Evolutionary conservation across 345 rosid species (phyloP).

Genomic region (Litchi chinensis): DNA sequence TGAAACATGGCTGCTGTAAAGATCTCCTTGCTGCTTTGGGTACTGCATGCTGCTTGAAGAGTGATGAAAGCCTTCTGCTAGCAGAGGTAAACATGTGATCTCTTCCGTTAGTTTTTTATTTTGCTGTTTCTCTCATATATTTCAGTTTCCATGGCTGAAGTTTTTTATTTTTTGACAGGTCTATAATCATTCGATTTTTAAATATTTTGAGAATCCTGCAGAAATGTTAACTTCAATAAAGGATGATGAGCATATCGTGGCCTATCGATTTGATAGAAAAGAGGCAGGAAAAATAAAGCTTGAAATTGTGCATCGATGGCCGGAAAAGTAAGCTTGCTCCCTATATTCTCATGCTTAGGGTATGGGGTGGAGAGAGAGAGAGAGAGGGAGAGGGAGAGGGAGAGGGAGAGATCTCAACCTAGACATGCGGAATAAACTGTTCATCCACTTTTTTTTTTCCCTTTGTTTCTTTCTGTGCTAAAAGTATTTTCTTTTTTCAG

Average conservation of each 20-base stretch:
- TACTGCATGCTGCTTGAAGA: slow-evolving; percentile 74
- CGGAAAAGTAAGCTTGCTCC: slow-evolving; percentile 53
- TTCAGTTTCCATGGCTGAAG: slow-evolving; percentile 26
- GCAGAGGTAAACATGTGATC: slow-evolving; percentile 61
- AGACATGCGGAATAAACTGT: slow-evolving; percentile 9
- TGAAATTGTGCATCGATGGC: slow-evolving; percentile 60
- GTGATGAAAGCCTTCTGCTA: slow-evolving; percentile 77
- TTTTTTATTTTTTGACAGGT: slow-evolving; percentile 47
- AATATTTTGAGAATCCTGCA: slow-evolving; percentile 52
- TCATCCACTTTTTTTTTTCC: background rate
- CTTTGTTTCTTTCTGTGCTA: background rate
- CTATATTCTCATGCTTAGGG: background rate
- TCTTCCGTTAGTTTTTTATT: background rate
- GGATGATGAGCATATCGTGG: slow-evolving; percentile 82
- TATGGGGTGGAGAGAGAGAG: background rate
- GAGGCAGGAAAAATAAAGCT: slow-evolving; percentile 62
- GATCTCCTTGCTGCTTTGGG: slow-evolving; percentile 75
- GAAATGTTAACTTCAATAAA: slow-evolving; percentile 57
- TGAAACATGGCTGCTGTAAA: slow-evolving; percentile 67
- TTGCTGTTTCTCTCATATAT: background rate
- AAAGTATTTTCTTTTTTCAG: slow-evolving; percentile 35
- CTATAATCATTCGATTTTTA: slow-evolving; percentile 58
- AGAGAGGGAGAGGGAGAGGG: background rate
- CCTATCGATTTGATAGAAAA: slow-evolving; percentile 68
- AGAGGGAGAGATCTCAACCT: background rate